Conservation (phyloP, 495 filamentous ascomycete species). For the Apiosordaria backusii region DNA sequence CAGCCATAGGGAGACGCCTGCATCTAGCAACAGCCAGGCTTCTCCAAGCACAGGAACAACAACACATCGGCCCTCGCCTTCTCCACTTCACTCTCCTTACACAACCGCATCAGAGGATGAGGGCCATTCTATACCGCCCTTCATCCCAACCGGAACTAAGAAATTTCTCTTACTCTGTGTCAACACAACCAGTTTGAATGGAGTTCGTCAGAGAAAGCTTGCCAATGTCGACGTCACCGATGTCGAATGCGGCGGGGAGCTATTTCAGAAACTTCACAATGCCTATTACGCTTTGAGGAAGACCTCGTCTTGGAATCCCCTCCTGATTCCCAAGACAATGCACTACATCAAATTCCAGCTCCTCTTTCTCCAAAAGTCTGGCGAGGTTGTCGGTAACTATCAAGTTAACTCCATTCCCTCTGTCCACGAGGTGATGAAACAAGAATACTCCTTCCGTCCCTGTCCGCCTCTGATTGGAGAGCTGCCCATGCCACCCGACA, state of each 20-base stretch:
- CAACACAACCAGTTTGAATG: background rate
- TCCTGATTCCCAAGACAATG: conserved; percentile 17
- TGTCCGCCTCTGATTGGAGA: conserved; percentile 9
- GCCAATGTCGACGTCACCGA: conserved; percentile 18
- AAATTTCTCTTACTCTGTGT: conserved; percentile 16
- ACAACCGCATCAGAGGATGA: conserved; percentile 8
- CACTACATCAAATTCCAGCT: conserved; percentile 18
- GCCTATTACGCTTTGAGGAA: conserved; percentile 5
- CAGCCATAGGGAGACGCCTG: background rate
- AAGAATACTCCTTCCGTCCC: conserved; percentile 13
- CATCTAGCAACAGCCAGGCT: conserved; percentile 1
- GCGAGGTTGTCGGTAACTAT: conserved; percentile 10
- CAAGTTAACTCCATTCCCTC: conserved; percentile 13
- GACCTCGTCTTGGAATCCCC: background rate
- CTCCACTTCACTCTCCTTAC: conserved; percentile 1
- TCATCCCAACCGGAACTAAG: conserved; percentile 16
- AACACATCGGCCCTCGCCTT: background rate
- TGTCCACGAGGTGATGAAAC: conserved; percentile 7
- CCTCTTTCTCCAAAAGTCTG: conserved; percentile 13
- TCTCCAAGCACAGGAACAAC: background rate
- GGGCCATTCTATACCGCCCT: background rate
- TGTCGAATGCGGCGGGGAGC: conserved; percentile 10
- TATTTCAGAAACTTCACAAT: conserved; percentile 10
- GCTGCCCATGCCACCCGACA: conserved; percentile 13
- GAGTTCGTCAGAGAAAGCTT: conserved; percentile 9